phyloP scores from a whole-genome alignment of 331 rosid genomes.

The Malus hybrid region DNA sequence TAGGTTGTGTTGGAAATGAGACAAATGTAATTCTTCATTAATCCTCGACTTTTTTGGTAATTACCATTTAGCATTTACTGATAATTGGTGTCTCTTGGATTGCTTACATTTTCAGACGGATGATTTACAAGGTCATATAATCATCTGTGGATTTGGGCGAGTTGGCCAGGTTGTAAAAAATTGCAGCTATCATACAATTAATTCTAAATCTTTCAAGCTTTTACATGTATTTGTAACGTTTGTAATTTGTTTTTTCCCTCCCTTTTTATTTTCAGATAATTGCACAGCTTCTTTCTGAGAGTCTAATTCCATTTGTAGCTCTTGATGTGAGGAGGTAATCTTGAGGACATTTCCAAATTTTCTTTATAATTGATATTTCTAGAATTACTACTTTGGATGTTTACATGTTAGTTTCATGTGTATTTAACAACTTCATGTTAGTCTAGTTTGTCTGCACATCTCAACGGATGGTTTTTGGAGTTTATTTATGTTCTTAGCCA shows the following conservation, averaged over 20 bases:
- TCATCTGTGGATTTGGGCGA: conserved; percentile 97
- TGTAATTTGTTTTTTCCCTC: not conserved
- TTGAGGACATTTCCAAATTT: not conserved
- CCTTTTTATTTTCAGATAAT: conserved; percentile 55
- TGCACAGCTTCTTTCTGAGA: conserved; percentile 99
- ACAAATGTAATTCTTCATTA: not conserved
- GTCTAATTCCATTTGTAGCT: conserved; percentile 95
- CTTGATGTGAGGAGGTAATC: conserved; percentile 94
- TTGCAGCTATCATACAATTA: conserved; percentile 3
- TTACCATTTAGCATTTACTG: not conserved
- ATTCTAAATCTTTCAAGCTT: conserved; percentile 1
- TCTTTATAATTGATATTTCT: not conserved
- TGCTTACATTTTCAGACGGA: conserved; percentile 73
- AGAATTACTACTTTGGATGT: not conserved
- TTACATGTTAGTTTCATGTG: not conserved
- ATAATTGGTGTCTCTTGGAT: conserved; percentile 15
- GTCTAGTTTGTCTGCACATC: not conserved
- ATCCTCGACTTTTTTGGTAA: not conserved
- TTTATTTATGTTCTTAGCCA: not conserved
- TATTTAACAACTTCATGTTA: not conserved
- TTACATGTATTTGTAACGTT: conserved; percentile 1
- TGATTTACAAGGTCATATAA: conserved; percentile 91
- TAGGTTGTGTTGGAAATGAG: conserved; percentile 16
- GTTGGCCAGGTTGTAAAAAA: conserved; percentile 78
- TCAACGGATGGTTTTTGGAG: not conserved